Conservation (phyloP, 495 filamentous ascomycete species). For the Lasiosphaeriaceae sp. region DNA sequence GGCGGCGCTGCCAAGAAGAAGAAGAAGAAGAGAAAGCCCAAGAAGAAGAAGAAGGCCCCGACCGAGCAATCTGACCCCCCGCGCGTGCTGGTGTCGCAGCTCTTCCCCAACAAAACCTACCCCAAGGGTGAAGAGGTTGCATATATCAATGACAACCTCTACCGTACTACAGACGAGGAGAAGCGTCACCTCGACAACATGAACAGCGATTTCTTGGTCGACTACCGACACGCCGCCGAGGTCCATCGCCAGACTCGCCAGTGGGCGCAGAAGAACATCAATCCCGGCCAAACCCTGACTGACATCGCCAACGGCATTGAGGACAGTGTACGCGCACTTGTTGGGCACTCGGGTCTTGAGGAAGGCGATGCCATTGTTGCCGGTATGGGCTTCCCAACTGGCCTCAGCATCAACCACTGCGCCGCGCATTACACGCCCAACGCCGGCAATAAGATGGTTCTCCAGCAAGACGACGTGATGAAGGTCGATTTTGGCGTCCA, state of each 20-base stretch:
- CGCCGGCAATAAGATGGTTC: constrained; percentile 79
- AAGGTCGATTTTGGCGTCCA: constrained; percentile 93
- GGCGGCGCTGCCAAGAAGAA: constrained; percentile 51
- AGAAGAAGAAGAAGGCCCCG: constrained; percentile 70
- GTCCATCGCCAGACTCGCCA: constrained; percentile 84
- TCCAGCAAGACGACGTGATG: constrained; percentile 82
- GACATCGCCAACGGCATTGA: constrained; percentile 86
- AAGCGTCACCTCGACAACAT: constrained; percentile 80
- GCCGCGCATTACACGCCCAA: constrained; percentile 90
- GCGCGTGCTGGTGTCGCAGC: constrained; percentile 65
- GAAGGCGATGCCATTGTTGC: constrained; percentile 75
- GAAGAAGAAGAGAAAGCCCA: constrained; percentile 83
- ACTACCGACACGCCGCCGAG: constrained; percentile 86
- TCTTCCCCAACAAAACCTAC: constrained; percentile 72
- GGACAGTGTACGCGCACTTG: constrained; percentile 73
- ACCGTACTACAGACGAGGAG: constrained; percentile 82
- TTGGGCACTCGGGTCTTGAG: constrained; percentile 72
- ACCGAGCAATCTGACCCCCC: constrained; percentile 76
- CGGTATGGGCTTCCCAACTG: constrained; percentile 87
- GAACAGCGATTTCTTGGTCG: constrained; percentile 77
- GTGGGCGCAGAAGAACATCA: constrained; percentile 74
- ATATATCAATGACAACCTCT: constrained; percentile 69
- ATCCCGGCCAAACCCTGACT: constrained; percentile 75
- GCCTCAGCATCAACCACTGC: constrained; percentile 81
- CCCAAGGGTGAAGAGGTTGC: constrained; percentile 80